Conservation (phyloP, 768 basidiomycete species). For the Tricholoma hemisulphureum region DNA sequence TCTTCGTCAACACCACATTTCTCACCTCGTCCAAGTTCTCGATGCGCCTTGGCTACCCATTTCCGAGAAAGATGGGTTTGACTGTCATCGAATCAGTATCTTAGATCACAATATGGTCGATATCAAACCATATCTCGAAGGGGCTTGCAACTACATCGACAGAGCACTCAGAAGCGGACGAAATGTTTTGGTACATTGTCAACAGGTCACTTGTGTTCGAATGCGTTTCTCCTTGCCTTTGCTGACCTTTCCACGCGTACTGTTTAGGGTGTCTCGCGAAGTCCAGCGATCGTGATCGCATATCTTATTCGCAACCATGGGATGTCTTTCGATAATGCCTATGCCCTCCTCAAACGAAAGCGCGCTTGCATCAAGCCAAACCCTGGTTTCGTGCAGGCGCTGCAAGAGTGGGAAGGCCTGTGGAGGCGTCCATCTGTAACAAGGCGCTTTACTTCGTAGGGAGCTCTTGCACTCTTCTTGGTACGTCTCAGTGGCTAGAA, state of each 20-base stretch:
- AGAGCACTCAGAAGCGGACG: conserved; percentile 54
- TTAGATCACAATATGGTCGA: conserved; percentile 61
- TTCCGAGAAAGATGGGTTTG: conserved; percentile 43
- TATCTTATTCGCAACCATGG: conserved; percentile 75
- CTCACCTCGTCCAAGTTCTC: conserved; percentile 60
- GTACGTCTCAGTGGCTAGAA: not conserved
- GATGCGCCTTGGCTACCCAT: conserved; percentile 62
- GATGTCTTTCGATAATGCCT: conserved; percentile 70
- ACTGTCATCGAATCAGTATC: conserved; percentile 66
- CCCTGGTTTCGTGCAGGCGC: conserved; percentile 63
- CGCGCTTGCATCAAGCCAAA: conserved; percentile 78
- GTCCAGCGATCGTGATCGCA: conserved; percentile 73
- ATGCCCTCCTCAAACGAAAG: conserved; percentile 57
- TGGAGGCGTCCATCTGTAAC: conserved; percentile 20
- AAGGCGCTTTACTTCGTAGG: conserved; percentile 22
- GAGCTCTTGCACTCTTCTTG: not conserved
- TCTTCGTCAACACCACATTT: conserved; percentile 46
- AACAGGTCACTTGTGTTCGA: conserved; percentile 66
- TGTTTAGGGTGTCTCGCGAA: conserved; percentile 71
- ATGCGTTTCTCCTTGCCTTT: not conserved
- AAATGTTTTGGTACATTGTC: conserved; percentile 77
- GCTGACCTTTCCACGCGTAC: not conserved
- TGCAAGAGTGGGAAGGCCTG: conserved; percentile 56
- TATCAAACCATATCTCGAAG: conserved; percentile 65
- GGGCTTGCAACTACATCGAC: conserved; percentile 66